phyloP scores from a whole-genome alignment of 1,139 yeast genomes.

The Pichiaceae sp. region DNA sequence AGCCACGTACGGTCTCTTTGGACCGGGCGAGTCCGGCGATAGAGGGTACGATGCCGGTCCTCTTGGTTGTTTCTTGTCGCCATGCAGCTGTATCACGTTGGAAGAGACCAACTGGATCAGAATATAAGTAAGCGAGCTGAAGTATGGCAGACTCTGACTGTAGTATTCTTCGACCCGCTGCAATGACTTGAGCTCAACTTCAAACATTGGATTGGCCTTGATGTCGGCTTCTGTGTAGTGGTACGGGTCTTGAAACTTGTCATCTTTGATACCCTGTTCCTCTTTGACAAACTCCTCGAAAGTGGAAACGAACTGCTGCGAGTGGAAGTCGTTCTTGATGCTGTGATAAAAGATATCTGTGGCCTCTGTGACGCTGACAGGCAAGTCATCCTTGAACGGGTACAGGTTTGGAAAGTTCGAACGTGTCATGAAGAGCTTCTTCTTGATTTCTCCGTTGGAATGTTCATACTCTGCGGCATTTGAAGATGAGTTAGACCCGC shows the following conservation, averaged over 20 bases:
- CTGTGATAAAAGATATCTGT: constrained; percentile 52
- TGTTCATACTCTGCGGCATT: constrained; percentile 21
- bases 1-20: constrained; percentile 9
- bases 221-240: constrained; percentile 14
- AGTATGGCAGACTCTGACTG: constrained; percentile 37
- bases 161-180: constrained; percentile 58
- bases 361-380: constrained; percentile 77
- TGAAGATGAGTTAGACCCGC: constrained; percentile 24
- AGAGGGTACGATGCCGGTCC: constrained; percentile 1
- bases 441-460: constrained; percentile 54
- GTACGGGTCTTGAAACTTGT: constrained; percentile 9
- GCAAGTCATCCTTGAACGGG: constrained; percentile 46
- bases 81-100: constrained; percentile 24
- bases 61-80: constrained; percentile 8
- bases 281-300: constrained; percentile 50
- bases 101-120: constrained; percentile 54
- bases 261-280: constrained; percentile 43
- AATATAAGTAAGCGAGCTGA: constrained; percentile 58
- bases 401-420: constrained; percentile 74
- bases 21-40: background rate
- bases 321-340: constrained; percentile 56
- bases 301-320: constrained; percentile 35
- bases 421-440: constrained; percentile 72
- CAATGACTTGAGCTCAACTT: constrained; percentile 35
- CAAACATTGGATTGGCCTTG: constrained; percentile 26